Conservation (phyloP, 495 filamentous ascomycete genomes). For the Oidiodendron maius region DNA sequence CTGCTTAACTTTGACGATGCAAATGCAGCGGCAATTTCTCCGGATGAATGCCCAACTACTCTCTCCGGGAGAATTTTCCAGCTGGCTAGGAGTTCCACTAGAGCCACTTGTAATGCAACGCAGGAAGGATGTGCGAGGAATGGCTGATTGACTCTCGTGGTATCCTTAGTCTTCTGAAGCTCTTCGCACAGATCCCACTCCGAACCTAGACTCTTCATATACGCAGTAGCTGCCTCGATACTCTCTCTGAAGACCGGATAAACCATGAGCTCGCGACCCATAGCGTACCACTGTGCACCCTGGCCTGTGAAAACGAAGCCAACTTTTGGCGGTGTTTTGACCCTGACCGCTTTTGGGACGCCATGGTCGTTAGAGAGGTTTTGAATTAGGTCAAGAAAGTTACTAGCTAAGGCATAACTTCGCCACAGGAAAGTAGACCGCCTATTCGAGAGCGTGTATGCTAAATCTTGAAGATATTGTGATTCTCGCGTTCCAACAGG, state of each 20-base stretch:
- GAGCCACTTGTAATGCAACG: slow-evolving; percentile 45
- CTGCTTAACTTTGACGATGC: slow-evolving; percentile 42
- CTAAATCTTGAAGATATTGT: too few species aligned
- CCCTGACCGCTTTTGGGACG: background rate
- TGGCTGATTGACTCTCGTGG: slow-evolving; percentile 31
- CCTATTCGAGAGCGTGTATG: too few species aligned
- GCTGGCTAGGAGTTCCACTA: slow-evolving; percentile 47
- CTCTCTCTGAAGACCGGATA: slow-evolving; percentile 31
- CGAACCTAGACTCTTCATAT: slow-evolving; percentile 30
- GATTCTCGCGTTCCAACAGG: too few species aligned
- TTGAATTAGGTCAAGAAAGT: background rate
- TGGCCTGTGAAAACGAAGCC: slow-evolving; percentile 18
- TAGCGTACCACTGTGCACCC: slow-evolving; percentile 45
- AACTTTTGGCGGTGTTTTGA: background rate
- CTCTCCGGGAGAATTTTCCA: slow-evolving; percentile 47
- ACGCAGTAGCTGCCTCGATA: slow-evolving; percentile 32
- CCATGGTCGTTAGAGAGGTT: background rate
- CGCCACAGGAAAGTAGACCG: too few species aligned
- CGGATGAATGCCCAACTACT: slow-evolving; percentile 61
- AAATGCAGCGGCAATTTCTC: slow-evolving; percentile 57
- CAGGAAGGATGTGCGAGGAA: slow-evolving; percentile 43
- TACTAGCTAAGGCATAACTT: too few species aligned
- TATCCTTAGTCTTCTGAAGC: background rate
- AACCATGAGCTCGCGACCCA: slow-evolving; percentile 45
- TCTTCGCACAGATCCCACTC: slow-evolving; percentile 15